Base-by-base conservation (phyloP, 106 monocot species). In the Chionographis japonica region DNA sequence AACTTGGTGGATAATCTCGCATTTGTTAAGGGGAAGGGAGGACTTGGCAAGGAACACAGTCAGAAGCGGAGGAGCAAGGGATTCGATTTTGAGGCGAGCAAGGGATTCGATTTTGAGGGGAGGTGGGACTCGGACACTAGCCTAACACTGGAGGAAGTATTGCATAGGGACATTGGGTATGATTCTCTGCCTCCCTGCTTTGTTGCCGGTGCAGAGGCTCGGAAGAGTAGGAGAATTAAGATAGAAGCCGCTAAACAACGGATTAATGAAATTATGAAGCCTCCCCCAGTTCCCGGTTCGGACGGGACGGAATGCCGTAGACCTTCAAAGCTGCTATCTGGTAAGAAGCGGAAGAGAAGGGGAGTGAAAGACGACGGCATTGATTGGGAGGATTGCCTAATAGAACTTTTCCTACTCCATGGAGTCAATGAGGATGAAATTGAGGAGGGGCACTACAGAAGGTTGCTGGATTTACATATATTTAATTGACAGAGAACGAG, bases 321-420 rank as follows among this genome's bases (percentile, higher is more conserved):
- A 4, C 35, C 15, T 72, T 57, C n/a, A 49, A 61, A 61, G 61
- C 40, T 17, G 19, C 3, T 19, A 18, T 6, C 13, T 37, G 16
- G 58, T 66, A 70, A 60, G 39, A 80, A 60, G 40, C 50, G 65
- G 76, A 78, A 46, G 73, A 78, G 38, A 71, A 71, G 70, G 53
- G 65, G 55, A 57, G 52, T 38, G 40, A 14, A 35, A 55, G 38
- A 35, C 18, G 71, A 62, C 40, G 78, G 54, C 8, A 54, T 91
- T 67, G 94, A 91, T 75, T 88, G 88, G 91, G 94, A 91, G 69
- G 94, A 91, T 66, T 88, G 83, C 65, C 75, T 91, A 5, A 81
- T 95, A 55, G 94, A 95, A 52, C 64, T 91, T 53, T 65, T 91
- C 40, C 58, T 91, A 14, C 72, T 95, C 60, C 91, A 88, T 71